phyloP scores from a whole-genome alignment of 306 rosid species.

The Malus asiatica region DNA sequence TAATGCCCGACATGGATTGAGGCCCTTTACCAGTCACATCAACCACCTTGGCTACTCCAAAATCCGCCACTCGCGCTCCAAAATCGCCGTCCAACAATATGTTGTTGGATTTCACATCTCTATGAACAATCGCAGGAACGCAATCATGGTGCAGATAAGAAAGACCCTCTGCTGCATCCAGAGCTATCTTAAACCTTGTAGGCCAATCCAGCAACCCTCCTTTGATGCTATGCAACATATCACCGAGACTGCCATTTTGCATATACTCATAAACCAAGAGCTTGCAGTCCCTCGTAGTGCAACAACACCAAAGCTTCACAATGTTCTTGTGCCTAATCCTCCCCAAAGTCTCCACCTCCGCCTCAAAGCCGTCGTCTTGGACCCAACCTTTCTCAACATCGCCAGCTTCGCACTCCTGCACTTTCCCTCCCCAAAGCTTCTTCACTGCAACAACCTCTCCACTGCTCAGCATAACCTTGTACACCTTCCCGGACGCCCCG shows the following conservation, averaged over 20 bases:
- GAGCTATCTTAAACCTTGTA: conserved; percentile 68
- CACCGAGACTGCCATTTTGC: conserved; percentile 94
- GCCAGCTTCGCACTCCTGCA: conserved; percentile 27
- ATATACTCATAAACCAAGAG: conserved; percentile 92
- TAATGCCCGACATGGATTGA: conserved; percentile 82
- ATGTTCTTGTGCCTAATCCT: conserved; percentile 93
- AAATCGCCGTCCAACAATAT: conserved; percentile 81
- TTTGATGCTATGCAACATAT: conserved; percentile 73
- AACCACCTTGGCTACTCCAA: conserved; percentile 76
- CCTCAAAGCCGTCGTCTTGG: conserved; percentile 61
- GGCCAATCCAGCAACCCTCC: conserved; percentile 89
- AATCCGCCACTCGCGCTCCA: conserved; percentile 85
- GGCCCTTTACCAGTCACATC: conserved; percentile 49
- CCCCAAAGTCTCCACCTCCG: conserved; percentile 85
- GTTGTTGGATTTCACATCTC: conserved; percentile 89
- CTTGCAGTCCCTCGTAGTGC: conserved; percentile 74
- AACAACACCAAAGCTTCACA: conserved; percentile 93
- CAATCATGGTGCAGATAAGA: conserved; percentile 95
- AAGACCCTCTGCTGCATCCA: conserved; percentile 92
- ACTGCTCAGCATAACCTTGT: conserved; percentile 63
- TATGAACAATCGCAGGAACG: conserved; percentile 84
- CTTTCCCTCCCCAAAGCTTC: conserved; percentile 56
- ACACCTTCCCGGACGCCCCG: conserved; percentile 84
- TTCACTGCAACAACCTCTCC: conserved; percentile 83
- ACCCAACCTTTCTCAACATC: conserved; percentile 52